Percentiles rank a stretch among this genome's conserved stretches.
phyloP scores from a whole-genome alignment of 2,329 filamentous ascomycete genomes.

The Bipolaris cookei region DNA sequence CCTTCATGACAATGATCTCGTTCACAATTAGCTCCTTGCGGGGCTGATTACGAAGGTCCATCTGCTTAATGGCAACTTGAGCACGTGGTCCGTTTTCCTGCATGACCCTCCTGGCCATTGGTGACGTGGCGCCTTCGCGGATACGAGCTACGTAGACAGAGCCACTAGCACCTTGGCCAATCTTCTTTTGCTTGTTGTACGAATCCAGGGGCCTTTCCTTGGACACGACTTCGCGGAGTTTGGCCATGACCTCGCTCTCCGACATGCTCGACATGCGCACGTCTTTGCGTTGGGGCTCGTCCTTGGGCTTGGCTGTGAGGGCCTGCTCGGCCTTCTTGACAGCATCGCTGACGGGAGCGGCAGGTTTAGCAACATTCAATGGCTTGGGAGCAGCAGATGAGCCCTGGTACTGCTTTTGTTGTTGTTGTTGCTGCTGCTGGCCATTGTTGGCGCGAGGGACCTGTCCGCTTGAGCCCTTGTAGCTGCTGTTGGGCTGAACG shows the following conservation, averaged over 20 bases:
- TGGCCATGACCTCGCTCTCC: constrained; percentile 95
- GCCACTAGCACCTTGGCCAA: constrained; percentile 95
- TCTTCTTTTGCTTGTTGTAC: constrained; percentile 99
- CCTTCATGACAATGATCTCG: constrained; percentile 99
- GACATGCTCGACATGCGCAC: constrained; percentile 99
- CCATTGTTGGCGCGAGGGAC: constrained; percentile 55
- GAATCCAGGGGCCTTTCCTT: constrained; percentile 93
- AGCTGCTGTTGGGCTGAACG: constrained; percentile 55
- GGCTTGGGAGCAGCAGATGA: constrained; percentile 62
- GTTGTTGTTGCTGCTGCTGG: constrained; percentile 41
- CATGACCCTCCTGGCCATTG: constrained; percentile 77
- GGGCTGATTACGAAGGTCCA: constrained; percentile 97
- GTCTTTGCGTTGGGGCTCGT: constrained; percentile 83
- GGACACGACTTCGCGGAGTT: constrained; percentile 90
- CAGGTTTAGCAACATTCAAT: constrained; percentile 58
- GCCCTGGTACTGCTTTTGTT: constrained; percentile 47
- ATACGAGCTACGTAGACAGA: constrained; percentile 98
- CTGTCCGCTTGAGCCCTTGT: constrained; percentile 47
- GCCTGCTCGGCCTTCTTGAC: constrained; percentile 91
- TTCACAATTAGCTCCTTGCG: constrained; percentile 98
- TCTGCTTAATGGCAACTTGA: constrained; percentile 98
- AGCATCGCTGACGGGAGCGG: constrained; percentile 65
- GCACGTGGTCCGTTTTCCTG: constrained; percentile 79
- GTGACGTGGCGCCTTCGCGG: constrained; percentile 84
- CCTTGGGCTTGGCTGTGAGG: constrained; percentile 71